Evolutionary conservation across 2,329 filamentous ascomycete genomes (phyloP).

Genomic region (Claviceps cyperi): DNA sequence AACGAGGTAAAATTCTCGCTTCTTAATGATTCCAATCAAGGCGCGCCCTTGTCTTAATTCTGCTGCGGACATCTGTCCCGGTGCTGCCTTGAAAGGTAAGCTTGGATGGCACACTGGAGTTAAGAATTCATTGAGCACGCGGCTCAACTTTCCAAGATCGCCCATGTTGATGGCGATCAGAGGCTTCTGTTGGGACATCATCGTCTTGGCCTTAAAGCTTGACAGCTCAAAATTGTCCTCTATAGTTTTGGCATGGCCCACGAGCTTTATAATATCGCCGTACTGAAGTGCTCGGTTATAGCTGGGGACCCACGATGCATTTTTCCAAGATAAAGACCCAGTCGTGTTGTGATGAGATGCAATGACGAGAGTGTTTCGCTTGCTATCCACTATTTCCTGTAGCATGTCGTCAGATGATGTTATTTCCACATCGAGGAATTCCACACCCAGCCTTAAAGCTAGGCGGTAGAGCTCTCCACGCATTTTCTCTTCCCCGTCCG

Average conservation of each 20-base stretch:
- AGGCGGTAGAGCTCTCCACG: constrained; percentile 62
- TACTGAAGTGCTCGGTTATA: constrained; percentile 85
- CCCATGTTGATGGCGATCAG: constrained; percentile 97
- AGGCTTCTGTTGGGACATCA: constrained; percentile 59
- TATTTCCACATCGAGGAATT: constrained; percentile 90
- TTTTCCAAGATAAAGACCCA: constrained; percentile 69
- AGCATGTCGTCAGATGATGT: constrained; percentile 68
- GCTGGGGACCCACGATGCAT: constrained; percentile 79
- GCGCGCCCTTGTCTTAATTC: constrained; percentile 73
- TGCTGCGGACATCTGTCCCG: constrained; percentile 78
- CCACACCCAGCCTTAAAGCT: constrained; percentile 70
- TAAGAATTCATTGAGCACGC: constrained; percentile 82
- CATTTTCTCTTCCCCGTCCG: constrained; percentile 57
- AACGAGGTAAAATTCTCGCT: constrained; percentile 73
- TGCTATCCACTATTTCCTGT: constrained; percentile 47
- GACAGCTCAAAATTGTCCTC: constrained; percentile 80
- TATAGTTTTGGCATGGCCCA: constrained; percentile 61
- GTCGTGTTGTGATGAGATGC: constrained; percentile 88
- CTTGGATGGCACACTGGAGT: constrained; percentile 85
- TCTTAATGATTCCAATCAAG: constrained; percentile 62
- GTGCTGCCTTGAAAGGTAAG: constrained; percentile 85
- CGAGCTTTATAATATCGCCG: constrained; percentile 87
- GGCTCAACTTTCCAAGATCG: constrained; percentile 68
- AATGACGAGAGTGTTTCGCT: constrained; percentile 69
- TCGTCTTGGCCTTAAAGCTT: constrained; percentile 66